Evolutionary conservation across 768 basidiomycete species (phyloP), one percentile per base, ranked within the genome.

Genomic region (Naganishia friedmannii): DNA sequence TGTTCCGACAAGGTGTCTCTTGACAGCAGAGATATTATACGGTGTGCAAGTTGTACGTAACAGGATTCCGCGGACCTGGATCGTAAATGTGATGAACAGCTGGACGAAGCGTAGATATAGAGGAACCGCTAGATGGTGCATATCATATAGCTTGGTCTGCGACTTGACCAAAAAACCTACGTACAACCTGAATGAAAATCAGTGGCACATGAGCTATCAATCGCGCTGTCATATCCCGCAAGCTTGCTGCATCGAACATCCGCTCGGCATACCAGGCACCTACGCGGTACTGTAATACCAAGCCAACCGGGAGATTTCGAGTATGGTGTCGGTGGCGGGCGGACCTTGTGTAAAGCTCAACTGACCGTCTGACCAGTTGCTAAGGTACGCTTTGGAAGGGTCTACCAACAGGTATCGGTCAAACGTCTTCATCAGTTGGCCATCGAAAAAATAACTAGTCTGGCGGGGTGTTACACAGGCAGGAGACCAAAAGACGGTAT

Each of bases 401-500:
- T 63, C 26, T 4, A 63, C 60, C 39, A 42, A 63, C n/a, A 45
- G 42, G 32, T 45, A 63, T 4, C 26, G 13, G n/a, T 42, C 21
- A 2, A 63, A 28, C 4, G 60, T 63, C 12, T 63, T 42, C 39
- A 63, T 42, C 39, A 63, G 15, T 63, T 46, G 39, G 2, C 39
- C 37, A 42, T 63, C 39, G 19, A 63, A 42, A 28, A 3, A 63
- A 17, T 45, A 63, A 9, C 12, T 3, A n/a, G 60, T 63, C 17
- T 28, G 60, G 17, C 60, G 60, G 23, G 60, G 60, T 8, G 60
- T 28, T 12, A 42, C 9, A 26, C 26, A 4, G 39, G 39, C 60
- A 2, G 60, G 60, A 23, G 60, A 42, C 60, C 60, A 63, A 42
- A 63, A 63, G 60, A 63, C 15, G n/a, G 60, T 63, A 21, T 63